phyloP scores from a whole-genome alignment of 192 early-diverging fungal genomes.

The Entomortierella beljakovae region DNA sequence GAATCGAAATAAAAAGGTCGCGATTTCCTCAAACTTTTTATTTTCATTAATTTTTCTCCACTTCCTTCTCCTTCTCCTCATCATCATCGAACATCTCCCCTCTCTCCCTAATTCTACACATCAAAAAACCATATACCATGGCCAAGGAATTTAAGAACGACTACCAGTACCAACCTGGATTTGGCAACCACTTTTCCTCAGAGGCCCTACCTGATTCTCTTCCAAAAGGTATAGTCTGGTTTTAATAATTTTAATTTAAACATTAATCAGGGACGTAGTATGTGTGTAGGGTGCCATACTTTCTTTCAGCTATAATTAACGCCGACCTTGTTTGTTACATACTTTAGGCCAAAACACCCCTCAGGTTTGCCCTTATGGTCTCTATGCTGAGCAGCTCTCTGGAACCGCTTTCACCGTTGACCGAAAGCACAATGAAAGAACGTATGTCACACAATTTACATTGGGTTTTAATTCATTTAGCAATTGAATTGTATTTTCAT shows the following conservation, averaged over 20 bases:
- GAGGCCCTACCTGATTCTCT: constrained; percentile 87
- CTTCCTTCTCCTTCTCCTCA: constrained; percentile 3
- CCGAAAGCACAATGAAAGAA: constrained; percentile 82
- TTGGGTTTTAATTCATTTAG: neutral
- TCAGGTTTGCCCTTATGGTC: constrained; percentile 87
- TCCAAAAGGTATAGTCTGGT: constrained; percentile 85
- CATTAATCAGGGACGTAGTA: neutral
- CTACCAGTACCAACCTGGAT: constrained; percentile 82
- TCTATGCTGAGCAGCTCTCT: constrained; percentile 96
- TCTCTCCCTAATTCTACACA: neutral
- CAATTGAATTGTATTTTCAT: neutral
- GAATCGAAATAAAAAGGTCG: constrained; percentile 15
- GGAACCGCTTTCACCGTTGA: constrained; percentile 92
- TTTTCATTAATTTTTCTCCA: constrained; percentile 1
- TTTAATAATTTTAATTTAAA: neutral
- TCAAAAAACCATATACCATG: neutral
- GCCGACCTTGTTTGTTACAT: neutral
- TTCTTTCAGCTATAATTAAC: neutral
- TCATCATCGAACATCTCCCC: neutral
- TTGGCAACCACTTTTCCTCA: constrained; percentile 89
- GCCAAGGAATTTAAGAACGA: constrained; percentile 46
- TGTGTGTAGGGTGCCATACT: neutral
- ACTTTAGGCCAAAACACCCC: constrained; percentile 88
- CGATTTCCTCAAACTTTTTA: neutral
- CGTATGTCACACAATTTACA: constrained; percentile 47